These are phyloP conservation scores for Lasiodiplodia citricola DNA, from an alignment of 2,329 filamentous ascomycete genomes.

Conservation along the genomic window DNA sequence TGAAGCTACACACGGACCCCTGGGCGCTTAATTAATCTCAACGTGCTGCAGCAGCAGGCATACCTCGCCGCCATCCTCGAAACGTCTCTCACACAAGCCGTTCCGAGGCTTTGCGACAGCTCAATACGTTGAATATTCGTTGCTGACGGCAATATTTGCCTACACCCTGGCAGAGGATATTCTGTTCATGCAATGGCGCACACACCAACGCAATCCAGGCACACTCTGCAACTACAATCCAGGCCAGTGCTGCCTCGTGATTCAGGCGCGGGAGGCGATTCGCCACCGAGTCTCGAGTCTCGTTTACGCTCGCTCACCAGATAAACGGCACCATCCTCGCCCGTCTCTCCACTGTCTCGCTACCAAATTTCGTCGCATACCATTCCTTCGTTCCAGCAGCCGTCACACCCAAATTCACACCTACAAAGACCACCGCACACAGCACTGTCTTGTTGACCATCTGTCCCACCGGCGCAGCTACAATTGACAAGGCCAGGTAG, in stretches of 20 bases:
- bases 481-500: slow-evolving; percentile 77
- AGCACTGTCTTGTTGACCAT: slow-evolving; percentile 75
- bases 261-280: background rate
- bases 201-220: background rate
- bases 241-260: background rate
- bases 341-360: slow-evolving; percentile 63
- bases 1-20: slow-evolving; percentile 20
- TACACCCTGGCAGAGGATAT: background rate
- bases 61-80: background rate
- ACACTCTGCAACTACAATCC: background rate
- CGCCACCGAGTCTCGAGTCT: background rate
- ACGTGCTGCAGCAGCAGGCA: slow-evolving; percentile 11
- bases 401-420: slow-evolving; percentile 79
- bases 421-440: slow-evolving; percentile 73
- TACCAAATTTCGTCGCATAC: slow-evolving; percentile 79
- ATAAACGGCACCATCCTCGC: slow-evolving; percentile 80
- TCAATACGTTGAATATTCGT: slow-evolving; percentile 8
- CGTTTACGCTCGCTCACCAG: slow-evolving; percentile 28
- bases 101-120: slow-evolving; percentile 7
- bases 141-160: background rate
- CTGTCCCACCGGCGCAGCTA: slow-evolving; percentile 71
- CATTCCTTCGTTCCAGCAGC: slow-evolving; percentile 78
- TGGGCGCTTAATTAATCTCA: slow-evolving; percentile 26
- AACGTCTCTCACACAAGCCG: slow-evolving; percentile 12
- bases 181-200: background rate